Base-by-base conservation (phyloP, 78 protist genomes). In the Guillardia theta region DNA sequence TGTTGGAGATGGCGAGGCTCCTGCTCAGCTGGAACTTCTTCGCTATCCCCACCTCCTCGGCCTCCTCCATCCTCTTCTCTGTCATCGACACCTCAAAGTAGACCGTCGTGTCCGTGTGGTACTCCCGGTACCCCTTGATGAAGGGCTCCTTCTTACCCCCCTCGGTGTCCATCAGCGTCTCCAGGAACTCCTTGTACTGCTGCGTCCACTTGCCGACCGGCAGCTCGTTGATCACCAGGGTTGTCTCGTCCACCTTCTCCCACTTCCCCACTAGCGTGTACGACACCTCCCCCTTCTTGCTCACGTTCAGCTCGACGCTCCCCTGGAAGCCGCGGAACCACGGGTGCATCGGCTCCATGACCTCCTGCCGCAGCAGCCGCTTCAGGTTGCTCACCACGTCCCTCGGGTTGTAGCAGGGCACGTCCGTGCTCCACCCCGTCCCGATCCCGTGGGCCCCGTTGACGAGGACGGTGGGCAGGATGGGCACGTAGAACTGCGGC, bases 371-470 rank as follows among this genome's bases (percentile, higher is more conserved):
- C 62, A 98, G 70, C 93, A 94, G 0, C 36, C 92, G 93, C n/a
- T 33, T 47, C 33, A 70, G 3, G 48, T 92, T 87, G 39, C 45
- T 94, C 87, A 98, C 70, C 41, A 99, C 4, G 45, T 99, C 99
- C 22, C 93, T 39, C 43, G 99, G 99, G 88, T 97, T 96, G 96
- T 94, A 97, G 95, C 64, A 90, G 33, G 99, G 99, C 33, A 99
- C 96, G 33, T 47, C 33, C 4, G 97, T 64, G 22, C 83, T 21
- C 95, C 94, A 93, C 19, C 99, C 99, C 8, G 99, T 98, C 30
- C 99, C 99, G 88, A 99, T 98, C 47, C 99, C 99, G 41, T 99
- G 95, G 1, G 96, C 44, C 15, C 99, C 99, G 93, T 99, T 99
- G 78, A 99, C 97, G 6, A 99, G 97, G n/a, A 96, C 97, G 96